These are phyloP conservation scores for Alternaria brassicae DNA, from an alignment of 2,329 filamentous ascomycete species.

Conservation along the genomic window DNA sequence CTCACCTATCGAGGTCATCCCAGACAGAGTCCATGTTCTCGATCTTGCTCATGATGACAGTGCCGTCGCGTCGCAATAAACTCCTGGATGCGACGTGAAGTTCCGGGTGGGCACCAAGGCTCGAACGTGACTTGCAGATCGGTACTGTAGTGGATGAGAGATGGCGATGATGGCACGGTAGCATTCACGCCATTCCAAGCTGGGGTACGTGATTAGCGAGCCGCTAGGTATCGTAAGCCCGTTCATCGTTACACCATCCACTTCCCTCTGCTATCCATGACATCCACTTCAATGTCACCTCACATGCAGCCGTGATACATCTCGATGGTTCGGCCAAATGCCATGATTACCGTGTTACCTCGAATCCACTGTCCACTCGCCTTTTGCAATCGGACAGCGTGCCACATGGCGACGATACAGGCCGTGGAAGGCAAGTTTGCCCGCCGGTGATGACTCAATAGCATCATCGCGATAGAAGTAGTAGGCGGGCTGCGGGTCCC, in stretches of 20 bases:
- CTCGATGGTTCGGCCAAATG: conserved; percentile 19
- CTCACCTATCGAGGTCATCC: conserved; percentile 79
- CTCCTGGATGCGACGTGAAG: conserved; percentile 30
- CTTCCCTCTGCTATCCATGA: conserved; percentile 28
- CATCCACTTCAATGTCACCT: conserved; percentile 40
- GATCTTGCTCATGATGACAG: conserved; percentile 61
- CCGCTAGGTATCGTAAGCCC: conserved; percentile 29
- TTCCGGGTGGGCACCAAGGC: conserved; percentile 35
- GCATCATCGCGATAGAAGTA: conserved; percentile 31
- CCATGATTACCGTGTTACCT: conserved; percentile 39
- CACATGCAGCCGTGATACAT: conserved; percentile 29
- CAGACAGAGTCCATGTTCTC: conserved; percentile 62
- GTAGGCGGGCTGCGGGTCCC: conserved; percentile 19
- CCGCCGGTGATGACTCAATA: conserved; percentile 23
- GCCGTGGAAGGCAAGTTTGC: conserved; percentile 19
- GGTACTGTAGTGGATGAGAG: conserved; percentile 41
- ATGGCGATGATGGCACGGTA: conserved; percentile 45
- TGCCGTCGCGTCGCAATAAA: conserved; percentile 43
- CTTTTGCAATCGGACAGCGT: conserved; percentile 24
- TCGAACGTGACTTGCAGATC: conserved; percentile 45
- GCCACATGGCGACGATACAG: conserved; percentile 21
- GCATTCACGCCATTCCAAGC: conserved; percentile 39
- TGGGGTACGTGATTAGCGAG: conserved; percentile 30
- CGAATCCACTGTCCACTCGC: conserved; percentile 18
- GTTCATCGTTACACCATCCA: conserved; percentile 32